Evolutionary conservation across 768 basidiomycete genomes (phyloP).

Genomic region (Pulveroboletus ravenelii): DNA sequence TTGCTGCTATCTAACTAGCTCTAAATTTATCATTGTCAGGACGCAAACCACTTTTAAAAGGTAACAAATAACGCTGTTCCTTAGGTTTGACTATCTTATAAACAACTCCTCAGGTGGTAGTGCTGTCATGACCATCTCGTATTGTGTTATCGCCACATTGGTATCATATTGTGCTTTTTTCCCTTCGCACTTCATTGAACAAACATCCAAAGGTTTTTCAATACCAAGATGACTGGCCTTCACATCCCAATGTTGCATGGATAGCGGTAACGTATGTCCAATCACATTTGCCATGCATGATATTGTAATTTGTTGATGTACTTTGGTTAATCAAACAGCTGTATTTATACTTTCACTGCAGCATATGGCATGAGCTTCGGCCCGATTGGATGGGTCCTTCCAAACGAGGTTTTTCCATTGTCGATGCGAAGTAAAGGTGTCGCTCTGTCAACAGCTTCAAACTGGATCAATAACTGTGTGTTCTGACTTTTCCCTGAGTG

Average conservation of each 20-base stretch:
- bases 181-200: background rate
- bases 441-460: constrained; percentile 77
- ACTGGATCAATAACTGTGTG: constrained; percentile 80
- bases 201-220: constrained; percentile 36
- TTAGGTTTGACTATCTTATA: background rate
- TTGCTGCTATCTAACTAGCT: background rate
- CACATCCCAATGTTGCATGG: constrained; percentile 60
- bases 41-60: constrained; percentile 58
- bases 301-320: background rate
- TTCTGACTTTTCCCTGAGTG: background rate
- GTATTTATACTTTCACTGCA: constrained; percentile 69
- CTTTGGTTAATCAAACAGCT: constrained; percentile 31
- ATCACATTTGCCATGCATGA: background rate
- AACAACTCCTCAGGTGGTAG: constrained; percentile 43
- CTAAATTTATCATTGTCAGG: constrained; percentile 35
- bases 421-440: constrained; percentile 80
- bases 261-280: constrained; percentile 55
- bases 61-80: constrained; percentile 17
- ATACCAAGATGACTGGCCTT: constrained; percentile 54
- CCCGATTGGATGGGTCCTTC: constrained; percentile 80
- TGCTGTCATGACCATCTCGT: constrained; percentile 57
- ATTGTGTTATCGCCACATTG: constrained; percentile 59
- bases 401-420: constrained; percentile 77
- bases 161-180: constrained; percentile 32
- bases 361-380: constrained; percentile 77